Percentiles rank a stretch among this genome's conserved stretches.
Conservation (phyloP, 257 asterid species). For the Nicotiana paniculata region DNA sequence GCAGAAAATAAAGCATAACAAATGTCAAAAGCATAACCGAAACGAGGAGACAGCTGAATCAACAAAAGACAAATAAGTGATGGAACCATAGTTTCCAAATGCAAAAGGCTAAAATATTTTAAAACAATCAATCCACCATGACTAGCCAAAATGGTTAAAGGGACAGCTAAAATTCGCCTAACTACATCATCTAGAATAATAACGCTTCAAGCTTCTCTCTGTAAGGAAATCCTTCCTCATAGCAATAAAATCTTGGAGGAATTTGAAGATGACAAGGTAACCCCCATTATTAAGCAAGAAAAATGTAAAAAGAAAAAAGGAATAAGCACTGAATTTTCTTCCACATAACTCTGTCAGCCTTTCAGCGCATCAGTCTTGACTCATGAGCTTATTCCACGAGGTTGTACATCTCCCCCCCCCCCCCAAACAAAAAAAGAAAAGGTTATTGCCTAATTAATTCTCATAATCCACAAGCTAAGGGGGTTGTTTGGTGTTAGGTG, state of each 20-base stretch:
- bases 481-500: too few species aligned
- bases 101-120: background rate
- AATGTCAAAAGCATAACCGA: background rate
- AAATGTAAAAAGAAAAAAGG: too few species aligned
- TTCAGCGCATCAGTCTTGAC: background rate
- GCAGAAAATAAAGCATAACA: slow-evolving; percentile 1
- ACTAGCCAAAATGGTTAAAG: too few species aligned
- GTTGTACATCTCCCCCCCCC: background rate
- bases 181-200: background rate
- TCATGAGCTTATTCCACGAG: background rate
- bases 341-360: background rate
- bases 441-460: background rate
- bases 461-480: too few species aligned
- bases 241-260: too few species aligned
- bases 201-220: background rate
- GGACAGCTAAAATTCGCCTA: too few species aligned
- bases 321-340: background rate
- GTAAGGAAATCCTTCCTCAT: too few species aligned
- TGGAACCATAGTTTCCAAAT: background rate
- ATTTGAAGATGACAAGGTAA: too few species aligned
- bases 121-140: too few species aligned
- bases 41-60: background rate
- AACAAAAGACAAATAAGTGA: background rate
- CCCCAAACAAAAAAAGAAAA: background rate
- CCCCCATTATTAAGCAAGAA: too few species aligned